These are phyloP conservation scores for Daucus carota DNA, from an alignment of 129 eudicot species.

Conservation along the genomic window DH1_v3.0 NC_030385.2:37098501-37099000, in stretches of 20 bases:
- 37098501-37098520: background rate
- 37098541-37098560: background rate
- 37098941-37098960: conserved; percentile 71
- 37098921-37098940: conserved; percentile 50
- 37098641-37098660: background rate
- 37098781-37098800: conserved; percentile 46
- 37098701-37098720: background rate
- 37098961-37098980: conserved; percentile 88
- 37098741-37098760: conserved; percentile 12
- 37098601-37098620: too few relatives aligned
- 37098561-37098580: background rate
- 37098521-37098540: background rate
- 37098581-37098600: too few relatives aligned
- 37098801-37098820: conserved; percentile 45
- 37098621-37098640: too few relatives aligned
- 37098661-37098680: background rate
- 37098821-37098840: conserved; percentile 25
- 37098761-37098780: conserved; percentile 41
- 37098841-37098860: conserved; percentile 28
- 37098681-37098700: too few relatives aligned
- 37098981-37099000: conserved; percentile 77
- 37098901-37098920: conserved; percentile 11
- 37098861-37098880: conserved; percentile 40
- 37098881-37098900: conserved; percentile 18
- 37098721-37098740: background rate